Percentiles rank a stretch among this genome's conserved stretches.
phyloP scores from a whole-genome alignment of 2,329 filamentous ascomycete genomes.

The Neofusicoccum ribis region DNA sequence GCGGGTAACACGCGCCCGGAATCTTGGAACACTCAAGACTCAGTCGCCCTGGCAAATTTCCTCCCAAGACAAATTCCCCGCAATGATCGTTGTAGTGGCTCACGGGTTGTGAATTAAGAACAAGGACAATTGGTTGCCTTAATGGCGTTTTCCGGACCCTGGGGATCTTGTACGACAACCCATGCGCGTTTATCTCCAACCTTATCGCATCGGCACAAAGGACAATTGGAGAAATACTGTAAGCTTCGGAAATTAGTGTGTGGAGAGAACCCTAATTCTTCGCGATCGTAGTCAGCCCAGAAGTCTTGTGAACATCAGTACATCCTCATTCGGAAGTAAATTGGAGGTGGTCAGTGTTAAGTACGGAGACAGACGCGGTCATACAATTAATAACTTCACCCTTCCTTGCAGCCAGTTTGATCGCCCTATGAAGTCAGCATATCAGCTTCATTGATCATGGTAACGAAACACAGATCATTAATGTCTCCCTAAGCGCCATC shows the following conservation, averaged over 20 bases:
- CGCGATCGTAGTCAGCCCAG: no score
- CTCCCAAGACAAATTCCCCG: not conserved
- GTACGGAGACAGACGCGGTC: not conserved
- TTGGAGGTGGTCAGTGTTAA: not conserved
- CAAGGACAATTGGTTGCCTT: not conserved
- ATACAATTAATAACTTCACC: not conserved
- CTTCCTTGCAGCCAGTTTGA: conserved; percentile 19
- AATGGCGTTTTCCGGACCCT: not conserved
- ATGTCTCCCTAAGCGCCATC: not conserved
- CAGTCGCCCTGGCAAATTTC: not conserved
- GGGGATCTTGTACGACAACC: not conserved
- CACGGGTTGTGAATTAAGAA: not conserved
- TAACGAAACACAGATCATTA: no score
- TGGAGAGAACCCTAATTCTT: not conserved
- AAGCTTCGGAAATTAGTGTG: not conserved
- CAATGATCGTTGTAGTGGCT: not conserved
- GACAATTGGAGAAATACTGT: not conserved
- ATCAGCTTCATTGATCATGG: no score
- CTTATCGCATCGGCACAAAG: not conserved
- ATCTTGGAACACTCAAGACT: not conserved
- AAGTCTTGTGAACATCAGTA: not conserved
- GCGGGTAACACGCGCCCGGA: not conserved
- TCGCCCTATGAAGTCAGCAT: no score
- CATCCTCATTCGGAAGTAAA: not conserved
- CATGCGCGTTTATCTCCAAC: not conserved